Evolutionary conservation across 768 basidiomycete genomes (phyloP).

Genomic region (Leccinum uliginosum): DNA sequence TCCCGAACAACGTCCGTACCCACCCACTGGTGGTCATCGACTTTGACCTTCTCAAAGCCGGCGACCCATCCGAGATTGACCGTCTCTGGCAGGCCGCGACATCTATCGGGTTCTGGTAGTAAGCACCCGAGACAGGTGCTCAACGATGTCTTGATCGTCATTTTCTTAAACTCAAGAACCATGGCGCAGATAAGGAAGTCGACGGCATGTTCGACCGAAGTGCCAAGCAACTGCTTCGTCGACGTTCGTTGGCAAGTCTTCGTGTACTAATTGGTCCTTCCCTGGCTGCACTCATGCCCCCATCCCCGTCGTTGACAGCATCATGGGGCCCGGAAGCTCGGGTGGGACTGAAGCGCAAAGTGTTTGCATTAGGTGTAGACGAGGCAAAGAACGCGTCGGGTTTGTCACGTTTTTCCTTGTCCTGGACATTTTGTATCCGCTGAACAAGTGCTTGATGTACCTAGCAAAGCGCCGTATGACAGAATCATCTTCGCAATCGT

Average conservation of each 20-base stretch:
- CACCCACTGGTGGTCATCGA: no score
- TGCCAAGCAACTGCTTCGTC: slow-evolving; percentile 19
- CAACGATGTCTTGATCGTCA: no score
- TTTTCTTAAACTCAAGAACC: no score
- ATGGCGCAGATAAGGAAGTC: no score
- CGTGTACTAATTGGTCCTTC: slow-evolving; percentile 23
- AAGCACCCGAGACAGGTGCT: no score
- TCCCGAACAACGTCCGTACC: no score
- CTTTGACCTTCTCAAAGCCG: no score
- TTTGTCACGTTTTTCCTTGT: slow-evolving; percentile 23
- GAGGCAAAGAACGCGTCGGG: slow-evolving; percentile 31
- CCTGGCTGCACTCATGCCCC: slow-evolving; percentile 19
- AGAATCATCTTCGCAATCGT: slow-evolving; percentile 23
- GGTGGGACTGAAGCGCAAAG: slow-evolving; percentile 31
- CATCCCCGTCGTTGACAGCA: not conserved
- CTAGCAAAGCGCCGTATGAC: slow-evolving; percentile 38
- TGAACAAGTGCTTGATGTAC: slow-evolving; percentile 14
- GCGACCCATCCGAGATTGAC: no score
- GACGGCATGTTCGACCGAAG: not conserved
- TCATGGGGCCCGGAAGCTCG: slow-evolving; percentile 7
- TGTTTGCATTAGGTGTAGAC: slow-evolving; percentile 18
- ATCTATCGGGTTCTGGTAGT: no score
- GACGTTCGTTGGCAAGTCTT: slow-evolving; percentile 26
- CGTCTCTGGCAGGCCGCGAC: no score
- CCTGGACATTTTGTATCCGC: not conserved